Evolutionary conservation across 2,329 filamentous ascomycete genomes (phyloP).

Genomic region (Fusarium incarnatum): DNA sequence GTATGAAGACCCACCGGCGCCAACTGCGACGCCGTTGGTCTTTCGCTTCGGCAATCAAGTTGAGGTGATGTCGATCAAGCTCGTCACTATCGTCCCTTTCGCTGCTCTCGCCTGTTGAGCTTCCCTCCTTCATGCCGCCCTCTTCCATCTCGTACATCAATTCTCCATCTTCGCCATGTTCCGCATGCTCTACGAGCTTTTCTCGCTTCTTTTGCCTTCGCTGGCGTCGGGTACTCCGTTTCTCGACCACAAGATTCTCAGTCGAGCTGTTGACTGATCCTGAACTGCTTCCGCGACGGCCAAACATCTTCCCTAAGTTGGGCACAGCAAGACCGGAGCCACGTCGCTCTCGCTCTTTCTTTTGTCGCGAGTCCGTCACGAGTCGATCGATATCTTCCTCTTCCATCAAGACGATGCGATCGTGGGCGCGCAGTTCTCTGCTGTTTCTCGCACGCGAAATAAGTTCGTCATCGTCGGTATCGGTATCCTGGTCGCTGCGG

Average conservation of each 20-base stretch:
- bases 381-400: slow-evolving; percentile 77
- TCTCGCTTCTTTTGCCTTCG: slow-evolving; percentile 66
- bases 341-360: slow-evolving; percentile 63
- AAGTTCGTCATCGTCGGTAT: slow-evolving; percentile 80
- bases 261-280: slow-evolving; percentile 58
- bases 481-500: slow-evolving; percentile 78
- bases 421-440: slow-evolving; percentile 75
- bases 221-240: slow-evolving; percentile 61
- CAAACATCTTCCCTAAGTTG: slow-evolving; percentile 62
- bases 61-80: slow-evolving; percentile 65
- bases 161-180: slow-evolving; percentile 75
- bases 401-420: slow-evolving; percentile 77
- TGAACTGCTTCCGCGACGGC: slow-evolving; percentile 52
- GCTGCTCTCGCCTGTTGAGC: slow-evolving; percentile 71
- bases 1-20: slow-evolving; percentile 65
- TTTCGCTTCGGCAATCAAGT: slow-evolving; percentile 61
- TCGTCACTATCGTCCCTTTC: slow-evolving; percentile 70
- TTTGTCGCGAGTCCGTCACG: slow-evolving; percentile 63
- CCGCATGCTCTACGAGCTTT: slow-evolving; percentile 63
- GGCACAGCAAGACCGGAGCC: slow-evolving; percentile 63
- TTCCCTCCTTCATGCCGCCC: slow-evolving; percentile 76
- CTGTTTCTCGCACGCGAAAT: slow-evolving; percentile 74
- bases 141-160: slow-evolving; percentile 94
- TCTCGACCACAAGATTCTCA: slow-evolving; percentile 63
- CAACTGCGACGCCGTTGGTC: slow-evolving; percentile 63